Evolutionary conservation across 2,329 filamentous ascomycete genomes (phyloP).

Genomic region (Sphaceloma murrayae): DNA sequence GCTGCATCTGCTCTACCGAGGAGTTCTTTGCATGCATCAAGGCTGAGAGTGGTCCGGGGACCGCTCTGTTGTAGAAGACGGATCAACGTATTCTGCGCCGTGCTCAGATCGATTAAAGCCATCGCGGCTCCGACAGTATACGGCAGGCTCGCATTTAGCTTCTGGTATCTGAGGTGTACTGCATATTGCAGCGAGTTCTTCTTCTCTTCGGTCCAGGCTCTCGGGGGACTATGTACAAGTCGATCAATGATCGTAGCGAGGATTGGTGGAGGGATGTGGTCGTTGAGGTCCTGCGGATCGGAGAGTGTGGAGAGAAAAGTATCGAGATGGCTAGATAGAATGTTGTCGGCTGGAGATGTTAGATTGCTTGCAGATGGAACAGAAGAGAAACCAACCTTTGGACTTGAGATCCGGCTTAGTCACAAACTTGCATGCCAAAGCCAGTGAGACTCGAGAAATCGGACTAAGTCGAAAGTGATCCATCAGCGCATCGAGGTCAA

Average conservation of each 20-base stretch:
- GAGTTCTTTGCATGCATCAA: slow-evolving; percentile 57
- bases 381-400: slow-evolving; percentile 56
- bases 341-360: slow-evolving; percentile 62
- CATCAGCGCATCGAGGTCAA: slow-evolving; percentile 91
- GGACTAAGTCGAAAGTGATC: slow-evolving; percentile 92
- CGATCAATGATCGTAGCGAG: slow-evolving; percentile 75
- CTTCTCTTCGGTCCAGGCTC: slow-evolving; percentile 69
- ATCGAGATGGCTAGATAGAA: slow-evolving; percentile 68
- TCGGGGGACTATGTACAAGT: slow-evolving; percentile 76
- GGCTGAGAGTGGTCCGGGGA: slow-evolving; percentile 61
- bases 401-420: slow-evolving; percentile 71
- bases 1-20: slow-evolving; percentile 48
- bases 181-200: slow-evolving; percentile 59
- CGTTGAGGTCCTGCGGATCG: slow-evolving; percentile 42
- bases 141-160: slow-evolving; percentile 55
- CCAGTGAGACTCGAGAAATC: slow-evolving; percentile 75
- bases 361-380: neutral
- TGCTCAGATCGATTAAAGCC: slow-evolving; percentile 56
- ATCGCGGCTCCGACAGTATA: slow-evolving; percentile 61
- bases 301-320: slow-evolving; percentile 70
- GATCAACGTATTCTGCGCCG: slow-evolving; percentile 47
- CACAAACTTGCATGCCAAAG: slow-evolving; percentile 70
- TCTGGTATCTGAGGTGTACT: slow-evolving; percentile 58
- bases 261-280: slow-evolving; percentile 58
- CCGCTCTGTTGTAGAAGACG: slow-evolving; percentile 64